Base-by-base conservation (phyloP, 2,329 filamentous ascomycete species). In the Aureobasidium sp. region DNA sequence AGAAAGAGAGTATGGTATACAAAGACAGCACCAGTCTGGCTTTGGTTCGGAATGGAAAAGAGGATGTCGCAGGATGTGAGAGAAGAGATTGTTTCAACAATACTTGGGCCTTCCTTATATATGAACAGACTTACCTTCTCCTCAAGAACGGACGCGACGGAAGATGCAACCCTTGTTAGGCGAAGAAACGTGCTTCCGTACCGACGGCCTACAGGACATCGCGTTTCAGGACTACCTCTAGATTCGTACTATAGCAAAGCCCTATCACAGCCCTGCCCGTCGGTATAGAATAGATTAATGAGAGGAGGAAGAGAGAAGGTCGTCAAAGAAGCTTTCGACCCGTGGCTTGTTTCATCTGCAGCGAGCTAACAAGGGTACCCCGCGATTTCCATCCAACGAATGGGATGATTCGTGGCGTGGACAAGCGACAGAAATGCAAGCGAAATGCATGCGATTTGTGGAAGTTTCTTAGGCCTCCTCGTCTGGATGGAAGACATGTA, bases 11-110 rank as follows among this genome's bases (percentile, higher is more conserved):
- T 49, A 42, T 60, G 20, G 39, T 45, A 36, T 57, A n/a, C 53
- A 61, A 61, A 61, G 47, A 61, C 58, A 61, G 58, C 36, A 61
- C 58, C 58, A 37, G 58, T 49, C 58, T 61, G 58, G 17, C 39
- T 53, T 61, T 49, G 56, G 44, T 27, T 59, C 29, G 55, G 44
- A 59, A 29, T n/a, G 15, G 11, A 14, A 49, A 34, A n/a, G 49
- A 31, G 36, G 15, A 49, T 42, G 42, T 34, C 36, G 41, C 12
- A 48, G 22, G 15, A 47, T 58, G 29, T 12, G 22, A n/a, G 7
- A 36, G 29, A 39, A 27, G 27, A 29, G 29, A 57, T 8, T 17
- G 15, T 34, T 22, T 44, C 27, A 42, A 6, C 2, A 14, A 58
- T 27, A 58, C 55, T 45, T 57, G 42, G 42, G 31, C 20, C 31